Percentiles rank a stretch among this genome's conserved stretches.
These are phyloP conservation scores for Hymenoscyphus fraxineus DNA, from an alignment of 2,329 filamentous ascomycete genomes.

Conservation along the genomic window DNA sequence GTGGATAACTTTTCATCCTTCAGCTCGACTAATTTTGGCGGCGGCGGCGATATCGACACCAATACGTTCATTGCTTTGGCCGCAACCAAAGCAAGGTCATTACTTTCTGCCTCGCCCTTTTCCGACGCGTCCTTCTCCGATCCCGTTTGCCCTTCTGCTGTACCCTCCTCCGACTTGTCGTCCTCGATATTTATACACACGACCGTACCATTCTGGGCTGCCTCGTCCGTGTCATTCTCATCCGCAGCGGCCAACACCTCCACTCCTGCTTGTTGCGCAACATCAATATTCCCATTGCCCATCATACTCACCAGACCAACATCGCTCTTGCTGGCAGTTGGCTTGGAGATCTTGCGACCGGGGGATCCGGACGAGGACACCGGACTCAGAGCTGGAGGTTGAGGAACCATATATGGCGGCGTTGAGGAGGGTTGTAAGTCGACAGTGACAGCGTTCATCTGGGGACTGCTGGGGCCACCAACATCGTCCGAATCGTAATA, in stretches of 20 bases:
- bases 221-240: constrained; percentile 36
- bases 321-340: constrained; percentile 53
- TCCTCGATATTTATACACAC: constrained; percentile 18
- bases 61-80: constrained; percentile 8
- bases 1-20: not conserved
- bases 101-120: constrained; percentile 7
- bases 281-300: constrained; percentile 59
- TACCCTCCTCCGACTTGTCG: not conserved
- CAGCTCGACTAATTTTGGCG: not conserved
- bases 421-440: constrained; percentile 50
- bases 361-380: constrained; percentile 32
- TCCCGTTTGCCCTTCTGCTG: constrained; percentile 26
- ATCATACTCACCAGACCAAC: constrained; percentile 64
- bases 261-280: constrained; percentile 55
- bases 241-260: constrained; percentile 48
- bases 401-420: constrained; percentile 44
- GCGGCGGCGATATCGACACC: constrained; percentile 3
- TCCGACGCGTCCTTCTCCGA: constrained; percentile 28
- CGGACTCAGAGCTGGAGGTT: constrained; percentile 44
- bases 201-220: constrained; percentile 19
- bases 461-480: constrained; percentile 40
- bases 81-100: constrained; percentile 8
- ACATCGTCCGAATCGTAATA: constrained; percentile 48
- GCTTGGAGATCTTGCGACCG: constrained; percentile 23
- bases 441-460: constrained; percentile 40